These are phyloP conservation scores for Amanita brunnescens DNA, from an alignment of 768 basidiomycete species.

Conservation along the genomic window DNA sequence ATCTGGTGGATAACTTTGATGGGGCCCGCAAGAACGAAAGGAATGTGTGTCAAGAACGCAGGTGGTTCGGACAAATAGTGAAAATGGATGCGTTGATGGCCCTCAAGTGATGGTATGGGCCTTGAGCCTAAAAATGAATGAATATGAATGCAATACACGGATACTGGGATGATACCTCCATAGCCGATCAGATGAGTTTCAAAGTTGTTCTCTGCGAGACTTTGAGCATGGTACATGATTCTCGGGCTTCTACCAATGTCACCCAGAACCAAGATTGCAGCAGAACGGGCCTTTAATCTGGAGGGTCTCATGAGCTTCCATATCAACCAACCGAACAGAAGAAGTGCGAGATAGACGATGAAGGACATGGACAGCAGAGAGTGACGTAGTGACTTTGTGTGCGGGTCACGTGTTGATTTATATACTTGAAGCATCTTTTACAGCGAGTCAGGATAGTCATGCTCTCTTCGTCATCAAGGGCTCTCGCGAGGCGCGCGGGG, in stretches of 20 bases:
- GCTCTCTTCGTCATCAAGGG: neutral
- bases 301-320: conserved; percentile 29
- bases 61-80: conserved; percentile 64
- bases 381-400: neutral
- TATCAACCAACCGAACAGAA: conserved; percentile 17
- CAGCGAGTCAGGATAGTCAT: too few relatives aligned
- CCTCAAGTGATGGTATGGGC: conserved; percentile 65
- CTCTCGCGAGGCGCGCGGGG: neutral
- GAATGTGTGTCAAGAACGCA: conserved; percentile 37
- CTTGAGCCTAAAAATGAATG: conserved; percentile 50
- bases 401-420: neutral
- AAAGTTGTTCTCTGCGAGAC: conserved; percentile 75
- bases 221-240: conserved; percentile 98
- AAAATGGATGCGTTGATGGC: conserved; percentile 54
- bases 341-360: neutral
- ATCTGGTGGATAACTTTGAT: conserved; percentile 74
- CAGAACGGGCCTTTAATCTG: conserved; percentile 46
- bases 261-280: conserved; percentile 88
- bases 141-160: neutral
- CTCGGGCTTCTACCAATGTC: conserved; percentile 94
- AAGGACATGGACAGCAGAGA: neutral
- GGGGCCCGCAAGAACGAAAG: conserved; percentile 69
- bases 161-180: conserved; percentile 43
- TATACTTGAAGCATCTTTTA: too few relatives aligned
- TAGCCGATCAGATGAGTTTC: conserved; percentile 81